A percentile compares a stretch with the other conserved stretches of the same genome.
These are phyloP conservation scores for Smallanthus sonchifolius DNA, from an alignment of 129 eudicot species.

Conservation along the genomic window DNA sequence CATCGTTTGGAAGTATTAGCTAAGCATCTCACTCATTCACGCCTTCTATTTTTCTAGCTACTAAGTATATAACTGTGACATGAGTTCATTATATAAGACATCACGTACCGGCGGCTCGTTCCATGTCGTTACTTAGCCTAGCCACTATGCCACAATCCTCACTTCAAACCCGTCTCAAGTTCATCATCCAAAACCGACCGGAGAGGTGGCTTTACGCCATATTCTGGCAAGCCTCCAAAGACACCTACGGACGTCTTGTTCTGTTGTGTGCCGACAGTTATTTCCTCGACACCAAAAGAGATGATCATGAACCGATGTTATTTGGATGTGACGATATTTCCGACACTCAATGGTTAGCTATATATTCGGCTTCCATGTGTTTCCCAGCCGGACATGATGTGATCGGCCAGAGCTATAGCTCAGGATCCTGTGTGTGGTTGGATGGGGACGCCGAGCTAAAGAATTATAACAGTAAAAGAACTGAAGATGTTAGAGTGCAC, in stretches of 20 bases:
- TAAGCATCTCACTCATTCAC: neutral
- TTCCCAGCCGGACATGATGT: conserved; percentile 27
- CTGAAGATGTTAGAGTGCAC: conserved; percentile 43
- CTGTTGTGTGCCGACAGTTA: conserved; percentile 49
- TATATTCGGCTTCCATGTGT: conserved; percentile 34
- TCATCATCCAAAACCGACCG: conserved; percentile 36
- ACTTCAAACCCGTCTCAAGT: conserved; percentile 37
- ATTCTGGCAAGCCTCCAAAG: conserved; percentile 46
- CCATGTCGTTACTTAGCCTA: neutral
- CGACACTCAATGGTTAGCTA: conserved; percentile 41
- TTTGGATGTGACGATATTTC: conserved; percentile 20
- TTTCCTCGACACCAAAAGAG: conserved; percentile 21
- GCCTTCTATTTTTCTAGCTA: neutral
- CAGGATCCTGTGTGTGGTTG: conserved; percentile 42
- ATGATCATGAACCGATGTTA: conserved; percentile 1
- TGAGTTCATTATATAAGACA: neutral
- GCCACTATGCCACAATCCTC: conserved; percentile 11
- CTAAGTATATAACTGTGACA: neutral
- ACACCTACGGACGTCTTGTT: conserved; percentile 23
- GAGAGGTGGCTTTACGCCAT: conserved; percentile 52
- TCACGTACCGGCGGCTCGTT: neutral
- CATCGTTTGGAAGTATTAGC: neutral
- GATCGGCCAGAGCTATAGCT: conserved; percentile 31
- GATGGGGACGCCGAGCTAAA: conserved; percentile 23
- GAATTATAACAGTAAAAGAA: conserved; percentile 31